Evolutionary conservation across 2,329 filamentous ascomycete genomes (phyloP).

Genomic region (Microcyclosporella mali): DNA sequence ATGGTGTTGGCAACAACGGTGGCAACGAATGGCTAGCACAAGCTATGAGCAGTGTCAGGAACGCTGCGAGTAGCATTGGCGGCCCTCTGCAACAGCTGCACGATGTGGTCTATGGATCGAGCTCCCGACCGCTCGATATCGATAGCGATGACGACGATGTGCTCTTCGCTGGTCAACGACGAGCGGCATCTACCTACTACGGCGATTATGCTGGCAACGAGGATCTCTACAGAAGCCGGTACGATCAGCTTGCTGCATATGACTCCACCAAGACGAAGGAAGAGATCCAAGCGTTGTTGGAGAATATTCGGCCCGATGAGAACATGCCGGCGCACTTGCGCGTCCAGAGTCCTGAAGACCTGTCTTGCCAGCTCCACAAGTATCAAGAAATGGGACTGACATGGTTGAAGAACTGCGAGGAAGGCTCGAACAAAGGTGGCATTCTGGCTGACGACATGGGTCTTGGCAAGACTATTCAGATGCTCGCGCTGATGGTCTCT

Average conservation of each 20-base stretch:
- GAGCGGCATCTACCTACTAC: no score
- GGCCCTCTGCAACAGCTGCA: slow-evolving; percentile 15
- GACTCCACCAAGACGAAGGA: slow-evolving; percentile 52
- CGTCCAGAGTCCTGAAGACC: slow-evolving; percentile 61
- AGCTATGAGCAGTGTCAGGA: slow-evolving; percentile 5
- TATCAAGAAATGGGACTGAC: slow-evolving; percentile 74
- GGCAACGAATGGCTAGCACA: slow-evolving; percentile 3
- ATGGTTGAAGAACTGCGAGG: slow-evolving; percentile 72
- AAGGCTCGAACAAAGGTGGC: slow-evolving; percentile 64
- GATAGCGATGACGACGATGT: slow-evolving; percentile 25
- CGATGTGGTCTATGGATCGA: slow-evolving; percentile 17
- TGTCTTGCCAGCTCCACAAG: slow-evolving; percentile 65
- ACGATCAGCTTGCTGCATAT: slow-evolving; percentile 20
- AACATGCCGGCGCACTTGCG: slow-evolving; percentile 48
- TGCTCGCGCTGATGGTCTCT: slow-evolving; percentile 68
- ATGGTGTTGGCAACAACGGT: background rate
- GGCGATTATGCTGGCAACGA: slow-evolving; percentile 22
- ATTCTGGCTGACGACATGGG: slow-evolving; percentile 81
- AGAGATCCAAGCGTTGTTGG: slow-evolving; percentile 63
- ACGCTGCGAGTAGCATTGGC: slow-evolving; percentile 3
- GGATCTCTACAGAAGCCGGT: slow-evolving; percentile 22
- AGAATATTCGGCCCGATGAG: slow-evolving; percentile 68
- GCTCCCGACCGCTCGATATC: slow-evolving; percentile 10
- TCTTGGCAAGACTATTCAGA: slow-evolving; percentile 76
- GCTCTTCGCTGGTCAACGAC: slow-evolving; percentile 17